Percentiles rank a stretch among this genome's conserved stretches.
phyloP scores from a whole-genome alignment of 257 asterid genomes.

The Avicennia marina region DNA sequence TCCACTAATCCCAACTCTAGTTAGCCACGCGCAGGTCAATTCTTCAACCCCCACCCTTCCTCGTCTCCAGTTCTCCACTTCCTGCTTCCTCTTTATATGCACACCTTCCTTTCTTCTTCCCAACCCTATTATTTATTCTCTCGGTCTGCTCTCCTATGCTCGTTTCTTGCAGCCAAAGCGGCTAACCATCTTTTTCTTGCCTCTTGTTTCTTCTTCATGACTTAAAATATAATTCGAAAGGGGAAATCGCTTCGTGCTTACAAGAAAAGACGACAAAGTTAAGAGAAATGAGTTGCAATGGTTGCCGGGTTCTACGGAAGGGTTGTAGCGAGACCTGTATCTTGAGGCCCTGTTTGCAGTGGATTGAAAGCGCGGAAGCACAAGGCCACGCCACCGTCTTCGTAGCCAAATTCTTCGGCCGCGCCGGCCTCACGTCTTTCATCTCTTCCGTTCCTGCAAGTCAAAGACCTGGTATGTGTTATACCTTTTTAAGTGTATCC shows the following conservation, averaged over 20 bases:
- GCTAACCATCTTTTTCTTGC: too few relatives aligned
- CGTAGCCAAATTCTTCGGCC: conserved; percentile 76
- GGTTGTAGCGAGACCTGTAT: conserved; percentile 72
- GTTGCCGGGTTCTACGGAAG: conserved; percentile 70
- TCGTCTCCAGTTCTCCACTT: too few relatives aligned
- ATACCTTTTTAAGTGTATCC: not conserved
- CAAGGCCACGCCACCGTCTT: conserved; percentile 77
- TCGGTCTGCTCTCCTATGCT: not conserved
- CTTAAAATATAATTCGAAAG: too few relatives aligned
- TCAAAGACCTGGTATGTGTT: conserved; percentile 48
- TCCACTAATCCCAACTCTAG: conserved; percentile 19
- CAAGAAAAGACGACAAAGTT: too few relatives aligned
- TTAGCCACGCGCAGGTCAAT: conserved; percentile 7
- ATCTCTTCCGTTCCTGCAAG: conserved; percentile 56
- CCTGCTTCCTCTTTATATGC: too few relatives aligned
- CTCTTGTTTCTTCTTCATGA: too few relatives aligned
- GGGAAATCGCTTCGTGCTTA: too few relatives aligned
- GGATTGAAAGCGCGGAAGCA: conserved; percentile 51
- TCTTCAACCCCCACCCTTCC: conserved; percentile 24
- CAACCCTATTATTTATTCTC: not conserved
- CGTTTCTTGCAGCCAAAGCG: too few relatives aligned
- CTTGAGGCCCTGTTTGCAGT: conserved; percentile 53
- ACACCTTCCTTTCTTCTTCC: conserved; percentile 22
- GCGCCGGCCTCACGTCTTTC: conserved; percentile 69
- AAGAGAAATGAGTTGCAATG: conserved; percentile 64